Evolutionary conservation across 2,329 filamentous ascomycete species (phyloP), one percentile per base, ranked within the genome.

Genomic region (Cryphonectria radicalis): DNA sequence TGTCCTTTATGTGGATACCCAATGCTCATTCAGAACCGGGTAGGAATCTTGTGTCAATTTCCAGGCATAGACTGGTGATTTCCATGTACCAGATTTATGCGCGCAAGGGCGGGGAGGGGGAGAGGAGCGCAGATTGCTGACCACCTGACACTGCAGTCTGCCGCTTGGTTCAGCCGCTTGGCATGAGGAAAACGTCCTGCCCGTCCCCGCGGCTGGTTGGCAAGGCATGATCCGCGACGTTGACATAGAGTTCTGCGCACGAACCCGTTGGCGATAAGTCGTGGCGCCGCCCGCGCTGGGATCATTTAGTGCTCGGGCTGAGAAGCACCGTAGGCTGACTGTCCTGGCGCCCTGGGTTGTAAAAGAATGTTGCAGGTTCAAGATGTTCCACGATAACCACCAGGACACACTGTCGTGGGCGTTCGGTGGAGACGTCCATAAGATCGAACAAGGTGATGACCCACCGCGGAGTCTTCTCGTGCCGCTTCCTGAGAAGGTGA

Each of bases 281-380:
- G 28, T 28, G n/a, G 28, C 40, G 25, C 37, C 14, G 46, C 28
- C 28, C 28, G 63, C 25, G 5, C 63, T 65, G 46, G 46, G 46
- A 50, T 43, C 14, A 28, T 50, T 50, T 25, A 46, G 63, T 43
- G 40, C 63, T 25, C 43, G 63, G 40, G 19, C 17, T 53, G 10
- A 46, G 46, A 28, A 25, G 46, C 46, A 17, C 63, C 43, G 43
- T 11, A 42, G 42, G 22, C 25, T 19, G 43, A 32, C 43, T 65
- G 42, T 28, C 63, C n/a, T 65, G 63, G 63, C 63, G 13, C n/a
- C 28, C 17, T n/a, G 63, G 28, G 28, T 28, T 65, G 43, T 28
- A 35, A n/a, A 3, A 37, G 37, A 3, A 35, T 53, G 40, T 22
- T 65, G 25, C 10, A 53, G 43, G 32, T 66, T 25, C 17, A 19